phyloP scores from a whole-genome alignment of 2,329 filamentous ascomycete genomes.

The Bretziella fagacearum region DNA sequence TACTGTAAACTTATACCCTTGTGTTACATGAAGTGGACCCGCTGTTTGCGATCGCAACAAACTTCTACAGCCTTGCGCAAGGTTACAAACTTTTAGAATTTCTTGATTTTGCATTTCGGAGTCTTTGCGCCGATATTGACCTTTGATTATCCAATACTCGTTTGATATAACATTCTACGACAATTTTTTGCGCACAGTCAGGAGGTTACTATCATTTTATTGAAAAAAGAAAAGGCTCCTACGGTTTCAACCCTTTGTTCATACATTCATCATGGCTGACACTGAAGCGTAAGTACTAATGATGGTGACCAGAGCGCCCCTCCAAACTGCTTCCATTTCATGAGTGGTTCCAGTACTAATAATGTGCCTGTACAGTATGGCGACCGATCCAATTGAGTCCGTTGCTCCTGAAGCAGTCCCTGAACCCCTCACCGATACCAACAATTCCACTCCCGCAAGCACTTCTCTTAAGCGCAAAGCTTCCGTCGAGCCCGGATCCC shows the following conservation, averaged over 20 bases:
- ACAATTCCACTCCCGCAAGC: neutral
- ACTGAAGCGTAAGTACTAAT: neutral
- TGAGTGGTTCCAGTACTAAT: neutral
- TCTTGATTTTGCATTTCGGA: neutral
- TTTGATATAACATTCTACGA: neutral
- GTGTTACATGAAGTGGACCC: neutral
- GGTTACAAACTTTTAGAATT: neutral
- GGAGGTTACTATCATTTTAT: neutral
- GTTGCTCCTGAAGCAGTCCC: neutral
- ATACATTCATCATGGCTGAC: neutral
- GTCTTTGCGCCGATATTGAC: neutral
- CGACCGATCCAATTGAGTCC: neutral
- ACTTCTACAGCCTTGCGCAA: neutral
- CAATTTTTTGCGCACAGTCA: neutral
- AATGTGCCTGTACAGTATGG: neutral
- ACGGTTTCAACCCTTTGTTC: neutral
- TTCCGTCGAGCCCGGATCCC: slow-evolving; percentile 2
- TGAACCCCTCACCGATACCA: neutral
- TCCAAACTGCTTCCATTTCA: neutral
- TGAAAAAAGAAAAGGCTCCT: neutral
- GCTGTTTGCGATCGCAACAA: neutral
- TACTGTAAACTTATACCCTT: neutral
- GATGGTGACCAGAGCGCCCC: neutral
- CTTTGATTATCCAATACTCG: too few species aligned
- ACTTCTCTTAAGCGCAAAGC: slow-evolving; percentile 12